Conservation (phyloP, 768 basidiomycete genomes). For the Nevesoporus exiguus region DNA sequence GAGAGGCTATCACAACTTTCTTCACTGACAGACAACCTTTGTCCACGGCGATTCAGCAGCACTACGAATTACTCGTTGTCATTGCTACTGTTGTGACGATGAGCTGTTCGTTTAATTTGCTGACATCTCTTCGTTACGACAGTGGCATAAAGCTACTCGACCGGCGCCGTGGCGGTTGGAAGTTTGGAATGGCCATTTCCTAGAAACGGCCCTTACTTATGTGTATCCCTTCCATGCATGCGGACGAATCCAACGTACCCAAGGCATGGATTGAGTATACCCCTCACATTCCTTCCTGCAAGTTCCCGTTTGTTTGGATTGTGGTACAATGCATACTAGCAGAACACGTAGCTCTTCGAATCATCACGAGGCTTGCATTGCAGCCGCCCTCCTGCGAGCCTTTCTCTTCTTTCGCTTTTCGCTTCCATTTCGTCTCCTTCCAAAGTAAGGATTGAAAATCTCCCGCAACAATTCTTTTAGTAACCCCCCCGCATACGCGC, state of each 20-base stretch:
- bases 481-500: slow-evolving; percentile 29
- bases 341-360: background rate
- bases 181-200: too few species aligned
- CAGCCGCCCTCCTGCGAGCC: slow-evolving; percentile 9
- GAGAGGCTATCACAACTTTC: too few species aligned
- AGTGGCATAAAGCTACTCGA: too few species aligned
- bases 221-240: too few species aligned
- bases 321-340: background rate
- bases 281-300: background rate
- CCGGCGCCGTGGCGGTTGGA: too few species aligned
- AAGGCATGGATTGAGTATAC: too few species aligned
- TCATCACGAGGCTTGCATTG: background rate
- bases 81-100: background rate
- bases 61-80: background rate
- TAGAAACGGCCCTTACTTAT: too few species aligned
- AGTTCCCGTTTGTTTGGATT: background rate
- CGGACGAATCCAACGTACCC: too few species aligned
- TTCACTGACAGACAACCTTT: too few species aligned
- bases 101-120: background rate
- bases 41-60: too few species aligned
- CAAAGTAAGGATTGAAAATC: slow-evolving; percentile 16
- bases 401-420: slow-evolving; percentile 14
- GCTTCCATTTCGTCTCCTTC: slow-evolving; percentile 20
- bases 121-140: background rate
- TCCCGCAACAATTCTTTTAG: slow-evolving; percentile 31